Percentiles rank a stretch among this genome's conserved stretches.
phyloP scores from a whole-genome alignment of 176 grass and related monocot species.

The Neostapfia colusana region DNA sequence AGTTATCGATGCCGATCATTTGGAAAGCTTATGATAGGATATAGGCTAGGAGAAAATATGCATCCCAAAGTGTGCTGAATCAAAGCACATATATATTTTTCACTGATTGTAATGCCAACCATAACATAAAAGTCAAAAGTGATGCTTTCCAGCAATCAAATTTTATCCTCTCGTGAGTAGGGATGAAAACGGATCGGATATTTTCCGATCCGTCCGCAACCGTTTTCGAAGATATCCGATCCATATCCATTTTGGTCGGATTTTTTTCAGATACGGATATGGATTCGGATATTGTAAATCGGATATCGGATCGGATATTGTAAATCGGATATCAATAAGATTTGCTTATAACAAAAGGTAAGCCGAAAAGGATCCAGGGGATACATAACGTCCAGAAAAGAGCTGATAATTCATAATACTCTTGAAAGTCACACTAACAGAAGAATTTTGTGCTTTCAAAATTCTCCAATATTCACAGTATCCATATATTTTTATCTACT shows the following conservation, averaged over 20 bases:
- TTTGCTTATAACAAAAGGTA: conserved; percentile 35
- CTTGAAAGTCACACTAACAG: background rate
- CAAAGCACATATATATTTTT: background rate
- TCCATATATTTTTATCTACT: background rate
- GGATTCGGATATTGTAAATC: too few species aligned
- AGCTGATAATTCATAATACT: background rate
- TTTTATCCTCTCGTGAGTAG: conserved; percentile 12
- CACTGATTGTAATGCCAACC: background rate
- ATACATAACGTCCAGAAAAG: conserved; percentile 26
- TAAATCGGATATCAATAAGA: conserved; percentile 28
- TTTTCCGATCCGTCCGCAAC: too few species aligned
- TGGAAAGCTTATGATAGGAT: background rate
- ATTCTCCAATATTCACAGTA: background rate
- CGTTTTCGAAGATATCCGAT: too few species aligned
- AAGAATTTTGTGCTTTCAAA: background rate
- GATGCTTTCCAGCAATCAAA: conserved; percentile 28
- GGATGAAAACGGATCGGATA: too few species aligned
- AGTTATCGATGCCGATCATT: background rate
- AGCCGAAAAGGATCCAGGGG: conserved; percentile 18
- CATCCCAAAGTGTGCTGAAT: background rate
- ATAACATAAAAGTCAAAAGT: conserved; percentile 29
- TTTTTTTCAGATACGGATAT: too few species aligned
- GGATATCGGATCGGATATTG: too few species aligned
- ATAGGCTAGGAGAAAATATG: background rate
- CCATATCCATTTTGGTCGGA: too few species aligned